These are phyloP conservation scores for Meredithiella fracta DNA, from an alignment of 2,329 filamentous ascomycete species.

Conservation along the genomic window DNA sequence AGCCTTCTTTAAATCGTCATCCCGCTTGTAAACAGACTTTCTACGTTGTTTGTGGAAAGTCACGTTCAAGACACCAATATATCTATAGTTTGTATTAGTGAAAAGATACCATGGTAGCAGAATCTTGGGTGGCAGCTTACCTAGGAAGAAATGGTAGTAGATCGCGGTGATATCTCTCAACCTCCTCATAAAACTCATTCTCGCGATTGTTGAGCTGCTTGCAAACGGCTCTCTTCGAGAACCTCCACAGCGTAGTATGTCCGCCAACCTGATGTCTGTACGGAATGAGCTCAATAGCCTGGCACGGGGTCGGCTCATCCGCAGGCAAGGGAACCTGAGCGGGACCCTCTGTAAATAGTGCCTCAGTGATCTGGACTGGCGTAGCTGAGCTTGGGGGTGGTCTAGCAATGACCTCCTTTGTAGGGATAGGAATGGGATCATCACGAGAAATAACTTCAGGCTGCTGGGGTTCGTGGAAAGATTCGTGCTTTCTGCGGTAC, in stretches of 20 bases:
- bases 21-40: slow-evolving; percentile 37
- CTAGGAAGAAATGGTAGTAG: slow-evolving; percentile 81
- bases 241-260: slow-evolving; percentile 90
- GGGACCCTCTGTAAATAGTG: neutral
- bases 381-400: neutral
- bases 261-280: slow-evolving; percentile 96
- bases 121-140: slow-evolving; percentile 26
- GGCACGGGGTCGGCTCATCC: slow-evolving; percentile 39
- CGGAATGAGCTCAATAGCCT: slow-evolving; percentile 88
- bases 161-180: slow-evolving; percentile 80
- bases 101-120: no score
- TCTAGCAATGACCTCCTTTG: neutral
- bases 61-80: slow-evolving; percentile 92
- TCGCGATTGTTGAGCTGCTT: slow-evolving; percentile 97
- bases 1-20: slow-evolving; percentile 23
- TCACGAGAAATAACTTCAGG: neutral
- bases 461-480: neutral
- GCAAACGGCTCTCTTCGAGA: slow-evolving; percentile 87
- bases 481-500: neutral
- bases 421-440: neutral
- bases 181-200: slow-evolving; percentile 96
- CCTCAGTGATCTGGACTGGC: neutral
- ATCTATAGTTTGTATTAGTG: slow-evolving; percentile 36
- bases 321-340: slow-evolving; percentile 20
- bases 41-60: slow-evolving; percentile 78